Evolutionary conservation across 2,329 filamentous ascomycete genomes (phyloP).

Genomic region (Monosporascus sp.): DNA sequence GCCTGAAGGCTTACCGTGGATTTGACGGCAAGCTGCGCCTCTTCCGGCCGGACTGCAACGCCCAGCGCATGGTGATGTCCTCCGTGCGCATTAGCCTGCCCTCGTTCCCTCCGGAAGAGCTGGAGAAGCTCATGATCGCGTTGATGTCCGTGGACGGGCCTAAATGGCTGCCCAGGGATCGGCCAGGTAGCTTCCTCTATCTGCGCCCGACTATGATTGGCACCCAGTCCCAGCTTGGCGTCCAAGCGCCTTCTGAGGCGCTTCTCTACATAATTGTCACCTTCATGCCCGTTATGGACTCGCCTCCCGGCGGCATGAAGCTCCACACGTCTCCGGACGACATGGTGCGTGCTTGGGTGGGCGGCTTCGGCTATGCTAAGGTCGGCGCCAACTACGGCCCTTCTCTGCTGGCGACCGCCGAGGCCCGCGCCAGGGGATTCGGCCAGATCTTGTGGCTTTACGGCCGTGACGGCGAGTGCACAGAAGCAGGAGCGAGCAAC

Average conservation of each 20-base stretch:
- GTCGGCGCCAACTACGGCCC: slow-evolving; percentile 93
- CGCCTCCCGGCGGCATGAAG: slow-evolving; percentile 54
- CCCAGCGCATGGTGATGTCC: slow-evolving; percentile 45
- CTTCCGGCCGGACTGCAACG: slow-evolving; percentile 61
- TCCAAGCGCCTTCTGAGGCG: slow-evolving; percentile 75
- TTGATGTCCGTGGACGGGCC: slow-evolving; percentile 67
- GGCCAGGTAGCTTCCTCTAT: slow-evolving; percentile 71
- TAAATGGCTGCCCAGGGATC: slow-evolving; percentile 71
- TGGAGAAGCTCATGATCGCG: slow-evolving; percentile 58
- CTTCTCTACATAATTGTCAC: slow-evolving; percentile 76
- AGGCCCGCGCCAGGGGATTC: slow-evolving; percentile 68
- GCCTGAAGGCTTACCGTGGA: slow-evolving; percentile 66
- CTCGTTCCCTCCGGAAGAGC: slow-evolving; percentile 53
- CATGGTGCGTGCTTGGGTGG: slow-evolving; percentile 86
- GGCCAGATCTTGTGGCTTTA: slow-evolving; percentile 95
- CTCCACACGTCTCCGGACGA: slow-evolving; percentile 76
- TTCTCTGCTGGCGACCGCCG: slow-evolving; percentile 68
- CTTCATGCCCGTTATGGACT: slow-evolving; percentile 54
- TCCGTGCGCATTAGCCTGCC: slow-evolving; percentile 58
- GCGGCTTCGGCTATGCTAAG: slow-evolving; percentile 88
- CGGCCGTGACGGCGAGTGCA: slow-evolving; percentile 69
- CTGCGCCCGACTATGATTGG: slow-evolving; percentile 84
- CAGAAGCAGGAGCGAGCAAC: slow-evolving; percentile 87
- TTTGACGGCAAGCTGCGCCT: slow-evolving; percentile 58
- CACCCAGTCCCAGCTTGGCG: slow-evolving; percentile 72